Evolutionary conservation across 179 eudicot species (phyloP).

Genomic region (Actinidia polygama): DNA sequence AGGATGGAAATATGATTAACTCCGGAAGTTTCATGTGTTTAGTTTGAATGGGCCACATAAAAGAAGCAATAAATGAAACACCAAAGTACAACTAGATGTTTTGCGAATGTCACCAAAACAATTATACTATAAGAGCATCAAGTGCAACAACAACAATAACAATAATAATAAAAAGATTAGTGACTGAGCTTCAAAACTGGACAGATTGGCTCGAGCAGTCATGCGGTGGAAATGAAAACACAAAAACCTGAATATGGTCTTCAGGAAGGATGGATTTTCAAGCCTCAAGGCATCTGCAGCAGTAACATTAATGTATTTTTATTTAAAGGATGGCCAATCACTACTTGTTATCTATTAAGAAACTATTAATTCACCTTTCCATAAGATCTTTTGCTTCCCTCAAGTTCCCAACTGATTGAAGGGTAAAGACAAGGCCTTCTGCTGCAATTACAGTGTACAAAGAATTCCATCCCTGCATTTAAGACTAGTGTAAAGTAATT

Average conservation of each 20-base stretch:
- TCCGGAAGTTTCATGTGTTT: not conserved
- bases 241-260: constrained; percentile 96
- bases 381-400: constrained; percentile 73
- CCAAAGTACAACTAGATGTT: not conserved
- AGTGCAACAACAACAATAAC: not conserved
- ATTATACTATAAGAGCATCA: constrained; percentile 1
- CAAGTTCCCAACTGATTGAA: constrained; percentile 68
- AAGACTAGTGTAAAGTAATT: constrained; percentile 12
- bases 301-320: constrained; percentile 4
- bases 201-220: not conserved
- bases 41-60: not conserved
- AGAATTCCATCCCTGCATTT: constrained; percentile 81
- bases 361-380: constrained; percentile 53
- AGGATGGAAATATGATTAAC: not conserved
- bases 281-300: constrained; percentile 80
- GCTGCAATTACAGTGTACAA: constrained; percentile 83
- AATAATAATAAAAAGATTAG: not conserved
- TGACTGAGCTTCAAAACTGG: not conserved
- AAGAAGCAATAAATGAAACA: not conserved
- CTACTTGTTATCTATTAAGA: too few species aligned
- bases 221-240: constrained; percentile 12
- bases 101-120: not conserved
- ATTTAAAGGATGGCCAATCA: not conserved
- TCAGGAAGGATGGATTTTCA: constrained; percentile 72
- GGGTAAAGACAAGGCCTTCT: constrained; percentile 75